These are phyloP conservation scores for Exophiala xenobiotica DNA, from an alignment of 2,329 filamentous ascomycete genomes.

Conservation along the genomic window DNA sequence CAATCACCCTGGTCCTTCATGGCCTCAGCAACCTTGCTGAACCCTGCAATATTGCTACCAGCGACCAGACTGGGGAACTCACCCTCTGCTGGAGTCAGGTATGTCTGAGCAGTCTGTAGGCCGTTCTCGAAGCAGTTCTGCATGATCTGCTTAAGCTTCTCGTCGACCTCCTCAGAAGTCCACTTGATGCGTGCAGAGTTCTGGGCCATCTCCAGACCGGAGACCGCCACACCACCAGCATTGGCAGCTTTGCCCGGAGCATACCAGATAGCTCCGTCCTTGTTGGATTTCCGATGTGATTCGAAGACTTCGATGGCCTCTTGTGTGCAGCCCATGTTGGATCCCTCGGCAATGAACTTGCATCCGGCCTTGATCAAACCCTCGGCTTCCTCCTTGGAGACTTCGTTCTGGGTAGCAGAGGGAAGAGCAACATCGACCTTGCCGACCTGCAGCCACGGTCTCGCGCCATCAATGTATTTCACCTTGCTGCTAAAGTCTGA, in stretches of 20 bases:
- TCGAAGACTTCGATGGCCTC: constrained; percentile 94
- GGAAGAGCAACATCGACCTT: constrained; percentile 89
- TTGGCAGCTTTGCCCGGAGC: constrained; percentile 96
- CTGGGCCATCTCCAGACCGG: constrained; percentile 98
- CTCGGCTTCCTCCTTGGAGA: constrained; percentile 85
- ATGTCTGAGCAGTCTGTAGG: constrained; percentile 84
- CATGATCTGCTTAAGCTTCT: constrained; percentile 92
- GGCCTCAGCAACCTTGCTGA: constrained; percentile 90
- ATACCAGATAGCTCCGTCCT: constrained; percentile 84
- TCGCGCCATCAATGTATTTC: constrained; percentile 81
- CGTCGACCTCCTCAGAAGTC: constrained; percentile 86
- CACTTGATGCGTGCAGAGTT: constrained; percentile 85
- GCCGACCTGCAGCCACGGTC: constrained; percentile 88
- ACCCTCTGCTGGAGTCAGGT: constrained; percentile 73
- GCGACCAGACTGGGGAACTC: constrained; percentile 88
- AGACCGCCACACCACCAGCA: constrained; percentile 94
- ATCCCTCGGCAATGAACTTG: constrained; percentile 90
- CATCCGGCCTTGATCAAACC: constrained; percentile 72
- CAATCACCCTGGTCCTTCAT: constrained; percentile 98
- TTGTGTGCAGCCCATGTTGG: constrained; percentile 98
- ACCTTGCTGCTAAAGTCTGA: constrained; percentile 62
- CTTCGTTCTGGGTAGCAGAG: constrained; percentile 96
- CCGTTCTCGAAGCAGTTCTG: constrained; percentile 88
- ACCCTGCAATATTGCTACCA: constrained; percentile 95
- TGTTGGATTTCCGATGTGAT: constrained; percentile 65